Percentiles rank a stretch among this genome's conserved stretches.
Evolutionary conservation across 768 basidiomycete species (phyloP).

Genomic region (Panaeolus papilionaceus): DNA sequence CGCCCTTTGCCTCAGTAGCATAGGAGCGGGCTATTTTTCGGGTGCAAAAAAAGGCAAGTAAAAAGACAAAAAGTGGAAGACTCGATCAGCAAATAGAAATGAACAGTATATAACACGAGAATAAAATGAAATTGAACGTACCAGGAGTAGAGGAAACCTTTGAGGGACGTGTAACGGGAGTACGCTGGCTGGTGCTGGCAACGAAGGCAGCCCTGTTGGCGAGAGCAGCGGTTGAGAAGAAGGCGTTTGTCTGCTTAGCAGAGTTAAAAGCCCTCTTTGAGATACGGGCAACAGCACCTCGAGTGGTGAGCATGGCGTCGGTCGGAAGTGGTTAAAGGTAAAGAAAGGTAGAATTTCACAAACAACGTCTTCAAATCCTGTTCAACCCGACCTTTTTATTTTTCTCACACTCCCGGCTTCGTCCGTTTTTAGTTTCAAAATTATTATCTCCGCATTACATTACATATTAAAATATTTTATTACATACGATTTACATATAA

Average conservation of each 20-base stretch:
- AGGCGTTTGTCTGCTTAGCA: slow-evolving; percentile 77
- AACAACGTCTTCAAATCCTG: slow-evolving; percentile 34
- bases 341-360: slow-evolving; percentile 33
- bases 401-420: slow-evolving; percentile 57
- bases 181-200: slow-evolving; percentile 48
- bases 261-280: slow-evolving; percentile 83
- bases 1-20: slow-evolving; percentile 85
- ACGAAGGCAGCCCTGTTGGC: slow-evolving; percentile 59
- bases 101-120: background rate
- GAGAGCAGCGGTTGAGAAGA: slow-evolving; percentile 79
- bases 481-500: background rate
- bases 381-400: slow-evolving; percentile 47
- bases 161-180: slow-evolving; percentile 53
- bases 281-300: slow-evolving; percentile 86
- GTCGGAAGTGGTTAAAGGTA: slow-evolving; percentile 33
- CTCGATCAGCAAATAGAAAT: background rate
- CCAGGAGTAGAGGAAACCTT: slow-evolving; percentile 57
- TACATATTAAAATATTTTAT: background rate
- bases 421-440: slow-evolving; percentile 33
- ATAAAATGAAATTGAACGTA: slow-evolving; percentile 33
- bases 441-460: slow-evolving; percentile 7
- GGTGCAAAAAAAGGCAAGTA: slow-evolving; percentile 29
- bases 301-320: slow-evolving; percentile 82
- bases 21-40: slow-evolving; percentile 71
- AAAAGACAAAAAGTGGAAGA: slow-evolving; percentile 24